Evolutionary conservation across 257 asterid genomes (phyloP), one percentile per base, ranked within the genome.

Genomic region (Nemophila menziesii): DNA sequence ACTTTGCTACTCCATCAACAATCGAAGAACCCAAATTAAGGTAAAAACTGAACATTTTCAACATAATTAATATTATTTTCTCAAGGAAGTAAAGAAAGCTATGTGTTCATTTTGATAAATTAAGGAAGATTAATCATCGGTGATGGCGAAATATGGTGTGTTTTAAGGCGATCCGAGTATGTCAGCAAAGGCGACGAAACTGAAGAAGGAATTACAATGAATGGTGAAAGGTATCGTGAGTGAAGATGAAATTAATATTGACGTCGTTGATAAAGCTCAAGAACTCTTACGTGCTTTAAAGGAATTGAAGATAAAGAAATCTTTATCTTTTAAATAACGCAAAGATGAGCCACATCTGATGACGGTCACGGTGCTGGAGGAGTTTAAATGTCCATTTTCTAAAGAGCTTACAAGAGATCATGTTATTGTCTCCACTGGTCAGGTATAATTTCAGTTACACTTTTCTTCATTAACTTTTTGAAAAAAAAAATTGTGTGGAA

Each of bases 371-470:
- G 86, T 73, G 33, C 99, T 96, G 34, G 92, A 81, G 60, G 86
- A 74, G 57, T 90, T 85, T 43, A 70, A 61, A 19, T 90, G 99
- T 55, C 96, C 96, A 7, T 80, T 90, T 20, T 90, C 96, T 0
- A 79, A 70, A 56, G 71, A 79, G 38, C 73, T 85, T 41, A 81
- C 85, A 89, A 73, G 78, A 39, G 99, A 90, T 73, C 99, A 94
- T 45, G 96, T 90, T 46, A 60, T 90, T 61, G 37, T 85, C 43
- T 34, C 89, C 64, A 66, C 82, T 44, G 99, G 96, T 53, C 86
- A 74, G 99, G 99, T 90, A 49, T 39, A 57, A 46, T 1, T 24
- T 12, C 21, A 14, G 3, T 1, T 26, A 46, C 33, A 18, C n/a
- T 11, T 27, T 29, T 17, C 15, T 3, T 18, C 2, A 22, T 10